phyloP scores from a whole-genome alignment of 768 basidiomycete species.

The Boletus subcaerulescens region DNA sequence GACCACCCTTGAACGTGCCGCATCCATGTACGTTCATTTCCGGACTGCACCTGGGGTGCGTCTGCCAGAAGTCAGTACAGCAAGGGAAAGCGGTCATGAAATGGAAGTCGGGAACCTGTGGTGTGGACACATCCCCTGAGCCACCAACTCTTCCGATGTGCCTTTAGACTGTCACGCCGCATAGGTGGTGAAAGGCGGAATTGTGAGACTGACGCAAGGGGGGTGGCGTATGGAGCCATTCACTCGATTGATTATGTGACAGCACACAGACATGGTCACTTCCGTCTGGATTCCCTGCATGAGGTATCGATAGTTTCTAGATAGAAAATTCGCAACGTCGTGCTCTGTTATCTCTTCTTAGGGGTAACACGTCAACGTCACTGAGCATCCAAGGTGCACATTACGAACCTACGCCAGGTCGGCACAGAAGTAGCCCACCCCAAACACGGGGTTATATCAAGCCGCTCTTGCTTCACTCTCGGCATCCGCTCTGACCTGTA shows the following conservation, averaged over 20 bases:
- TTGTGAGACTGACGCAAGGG: not conserved
- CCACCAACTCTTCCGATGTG: not conserved
- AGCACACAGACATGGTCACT: not conserved
- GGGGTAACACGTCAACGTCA: constrained; percentile 4
- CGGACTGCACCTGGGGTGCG: constrained; percentile 9
- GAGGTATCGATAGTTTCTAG: constrained; percentile 19
- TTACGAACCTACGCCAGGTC: constrained; percentile 23
- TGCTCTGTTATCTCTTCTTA: constrained; percentile 9
- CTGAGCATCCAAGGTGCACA: not conserved
- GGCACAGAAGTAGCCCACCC: not conserved
- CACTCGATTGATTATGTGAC: not conserved
- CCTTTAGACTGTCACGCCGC: constrained; percentile 13
- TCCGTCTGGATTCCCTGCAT: not conserved
- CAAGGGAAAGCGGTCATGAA: constrained; percentile 4
- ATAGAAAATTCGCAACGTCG: constrained; percentile 10
- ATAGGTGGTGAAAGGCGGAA: not conserved
- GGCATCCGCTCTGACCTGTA: constrained; percentile 45
- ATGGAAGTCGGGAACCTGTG: constrained; percentile 16
- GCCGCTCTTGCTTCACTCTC: constrained; percentile 14
- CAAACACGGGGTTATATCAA: constrained; percentile 11
- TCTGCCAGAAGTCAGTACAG: constrained; percentile 1
- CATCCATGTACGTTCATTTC: constrained; percentile 18
- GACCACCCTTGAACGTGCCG: constrained; percentile 26
- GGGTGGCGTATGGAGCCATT: not conserved
- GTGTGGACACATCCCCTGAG: constrained; percentile 3